Conservation (phyloP, 495 filamentous ascomycete species). For the Ramalina intermedia region DNA sequence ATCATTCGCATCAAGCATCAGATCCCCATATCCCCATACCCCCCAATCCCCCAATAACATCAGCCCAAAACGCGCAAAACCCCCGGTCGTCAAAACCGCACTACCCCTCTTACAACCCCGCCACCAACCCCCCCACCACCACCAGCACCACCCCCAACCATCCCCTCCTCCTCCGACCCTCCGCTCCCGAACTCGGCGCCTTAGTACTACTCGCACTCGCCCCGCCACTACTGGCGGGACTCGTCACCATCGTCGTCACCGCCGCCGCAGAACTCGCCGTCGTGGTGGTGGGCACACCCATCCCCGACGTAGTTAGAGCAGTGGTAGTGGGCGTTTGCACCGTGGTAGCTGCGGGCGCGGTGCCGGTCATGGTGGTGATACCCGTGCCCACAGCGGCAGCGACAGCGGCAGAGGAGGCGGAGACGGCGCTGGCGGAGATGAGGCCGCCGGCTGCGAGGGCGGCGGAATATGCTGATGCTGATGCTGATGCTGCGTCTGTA, state of each 20-base stretch:
- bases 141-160: background rate
- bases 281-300: background rate
- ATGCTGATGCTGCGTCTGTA: background rate
- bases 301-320: background rate
- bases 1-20: too few relatives aligned
- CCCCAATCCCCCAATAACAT: too few relatives aligned
- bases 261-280: background rate
- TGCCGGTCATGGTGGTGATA: background rate
- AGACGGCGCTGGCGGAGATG: slow-evolving; percentile 1
- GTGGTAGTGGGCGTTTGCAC: background rate
- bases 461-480: background rate
- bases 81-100: too few relatives aligned
- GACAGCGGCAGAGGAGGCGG: slow-evolving; percentile 1
- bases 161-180: background rate
- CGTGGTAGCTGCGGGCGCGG: background rate
- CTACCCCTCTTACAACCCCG: too few relatives aligned
- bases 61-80: too few relatives aligned
- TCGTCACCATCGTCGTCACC: background rate
- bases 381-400: background rate
- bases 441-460: slow-evolving; percentile 1
- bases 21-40: too few relatives aligned
- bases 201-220: slow-evolving; percentile 3
- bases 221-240: background rate
- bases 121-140: too few relatives aligned
- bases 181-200: background rate